phyloP scores from a whole-genome alignment of 805 yeast species.

The Jamesozyma lodderae region DNA sequence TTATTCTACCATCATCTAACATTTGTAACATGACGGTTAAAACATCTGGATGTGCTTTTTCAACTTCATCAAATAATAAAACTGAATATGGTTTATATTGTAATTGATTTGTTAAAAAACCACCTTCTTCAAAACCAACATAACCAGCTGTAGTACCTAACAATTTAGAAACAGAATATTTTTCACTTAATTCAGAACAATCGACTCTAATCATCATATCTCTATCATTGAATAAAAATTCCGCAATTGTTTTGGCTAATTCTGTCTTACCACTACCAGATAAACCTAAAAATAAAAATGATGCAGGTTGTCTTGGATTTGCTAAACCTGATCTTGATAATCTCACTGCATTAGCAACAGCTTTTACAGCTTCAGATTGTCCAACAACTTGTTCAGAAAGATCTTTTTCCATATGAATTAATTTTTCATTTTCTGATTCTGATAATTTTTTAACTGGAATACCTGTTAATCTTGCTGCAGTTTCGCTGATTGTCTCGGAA shows the following conservation, averaged over 20 bases:
- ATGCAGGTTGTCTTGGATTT: conserved; percentile 94
- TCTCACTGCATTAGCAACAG: conserved; percentile 92
- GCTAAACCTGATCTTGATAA: conserved; percentile 89
- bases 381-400: conserved; percentile 83
- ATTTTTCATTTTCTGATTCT: conserved; percentile 88
- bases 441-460: conserved; percentile 91
- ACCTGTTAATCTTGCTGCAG: conserved; percentile 94
- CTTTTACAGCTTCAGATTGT: conserved; percentile 90
- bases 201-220: conserved; percentile 96
- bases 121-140: conserved; percentile 97
- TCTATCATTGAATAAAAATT: conserved; percentile 91
- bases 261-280: conserved; percentile 99
- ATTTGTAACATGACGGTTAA: conserved; percentile 84
- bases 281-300: conserved; percentile 87
- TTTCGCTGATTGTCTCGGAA: conserved; percentile 87
- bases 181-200: conserved; percentile 92
- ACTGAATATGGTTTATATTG: conserved; percentile 92
- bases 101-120: conserved; percentile 85
- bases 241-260: conserved; percentile 92
- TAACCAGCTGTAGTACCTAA: conserved; percentile 97
- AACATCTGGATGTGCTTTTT: conserved; percentile 97
- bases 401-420: conserved; percentile 89
- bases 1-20: conserved; percentile 92
- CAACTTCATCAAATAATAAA: conserved; percentile 93
- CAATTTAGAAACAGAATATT: conserved; percentile 89